Evolutionary conservation across 2,329 filamentous ascomycete species (phyloP).

Genomic region (Ceratocystis harringtonii): DNA sequence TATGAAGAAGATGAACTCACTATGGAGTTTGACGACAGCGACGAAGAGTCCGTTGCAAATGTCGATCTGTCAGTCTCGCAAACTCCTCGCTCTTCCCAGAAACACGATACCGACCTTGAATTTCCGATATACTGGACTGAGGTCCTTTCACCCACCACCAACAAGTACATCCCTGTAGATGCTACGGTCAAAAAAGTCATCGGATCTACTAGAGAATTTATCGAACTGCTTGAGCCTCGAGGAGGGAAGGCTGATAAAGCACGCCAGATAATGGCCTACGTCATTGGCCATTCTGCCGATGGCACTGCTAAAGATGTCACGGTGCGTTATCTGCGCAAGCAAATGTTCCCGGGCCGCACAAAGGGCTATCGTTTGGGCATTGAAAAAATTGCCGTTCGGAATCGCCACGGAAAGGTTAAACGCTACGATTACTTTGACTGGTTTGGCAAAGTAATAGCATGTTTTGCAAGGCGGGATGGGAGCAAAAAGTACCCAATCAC

Average conservation of each 20-base stretch:
- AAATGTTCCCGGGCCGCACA: conserved; percentile 72
- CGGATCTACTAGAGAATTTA: conserved; percentile 55
- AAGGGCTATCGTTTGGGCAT: conserved; percentile 67
- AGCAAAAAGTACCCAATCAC: conserved; percentile 39
- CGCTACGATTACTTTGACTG: conserved; percentile 70
- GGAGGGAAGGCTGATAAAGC: conserved; percentile 70
- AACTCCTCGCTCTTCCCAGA: conserved; percentile 26
- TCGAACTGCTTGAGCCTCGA: conserved; percentile 66
- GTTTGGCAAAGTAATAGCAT: conserved; percentile 67
- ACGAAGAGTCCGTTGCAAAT: conserved; percentile 40
- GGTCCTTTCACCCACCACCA: conserved; percentile 65
- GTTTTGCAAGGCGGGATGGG: conserved; percentile 42
- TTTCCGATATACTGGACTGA: conserved; percentile 93
- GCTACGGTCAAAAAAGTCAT: conserved; percentile 53
- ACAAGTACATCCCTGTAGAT: conserved; percentile 67
- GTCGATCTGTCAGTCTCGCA: conserved; percentile 8
- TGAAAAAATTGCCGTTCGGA: conserved; percentile 69
- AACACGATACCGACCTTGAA: conserved; percentile 60
- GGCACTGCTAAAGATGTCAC: conserved; percentile 92
- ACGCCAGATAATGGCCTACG: conserved; percentile 80
- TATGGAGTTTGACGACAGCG: conserved; percentile 35
- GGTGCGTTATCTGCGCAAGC: conserved; percentile 70
- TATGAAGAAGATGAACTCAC: conserved; percentile 11
- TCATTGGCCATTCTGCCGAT: conserved; percentile 68
- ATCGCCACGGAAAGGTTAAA: conserved; percentile 61